Evolutionary conservation across 2,329 filamentous ascomycete genomes (phyloP).

Genomic region (Cladophialophora psammophila): DNA sequence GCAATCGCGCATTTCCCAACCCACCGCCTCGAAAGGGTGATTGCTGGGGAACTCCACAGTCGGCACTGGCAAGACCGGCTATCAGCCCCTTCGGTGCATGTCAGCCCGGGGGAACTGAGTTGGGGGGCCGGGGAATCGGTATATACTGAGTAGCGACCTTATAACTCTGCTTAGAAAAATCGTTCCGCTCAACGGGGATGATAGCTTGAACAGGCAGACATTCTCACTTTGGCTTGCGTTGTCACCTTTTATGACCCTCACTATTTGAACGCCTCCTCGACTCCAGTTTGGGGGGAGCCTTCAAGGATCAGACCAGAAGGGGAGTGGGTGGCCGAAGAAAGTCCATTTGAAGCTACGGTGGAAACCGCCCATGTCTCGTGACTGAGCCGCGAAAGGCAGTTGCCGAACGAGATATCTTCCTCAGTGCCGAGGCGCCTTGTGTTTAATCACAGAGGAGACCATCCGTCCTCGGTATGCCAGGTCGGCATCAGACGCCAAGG

Average conservation of each 20-base stretch:
- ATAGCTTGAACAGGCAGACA: neutral
- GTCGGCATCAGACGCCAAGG: conserved; percentile 1
- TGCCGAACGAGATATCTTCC: neutral
- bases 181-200: neutral
- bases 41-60: neutral
- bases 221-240: neutral
- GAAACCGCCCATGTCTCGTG: neutral
- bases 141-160: neutral
- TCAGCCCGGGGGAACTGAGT: neutral
- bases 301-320: neutral
- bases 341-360: neutral
- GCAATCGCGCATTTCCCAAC: neutral
- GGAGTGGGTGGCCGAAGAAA: neutral
- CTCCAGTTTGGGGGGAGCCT: neutral
- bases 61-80: neutral
- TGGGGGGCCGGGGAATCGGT: neutral
- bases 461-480: neutral
- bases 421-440: neutral
- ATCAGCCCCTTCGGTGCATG: conserved; percentile 4
- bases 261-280: neutral
- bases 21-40: neutral
- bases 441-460: neutral
- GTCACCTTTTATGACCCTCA: neutral
- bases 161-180: neutral
- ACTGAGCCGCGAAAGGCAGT: neutral